A percentile compares a stretch with the other conserved stretches of the same genome.
These are phyloP conservation scores for Rosa multiflora DNA, from an alignment of 306 rosid species.

Conservation along the genomic window DNA sequence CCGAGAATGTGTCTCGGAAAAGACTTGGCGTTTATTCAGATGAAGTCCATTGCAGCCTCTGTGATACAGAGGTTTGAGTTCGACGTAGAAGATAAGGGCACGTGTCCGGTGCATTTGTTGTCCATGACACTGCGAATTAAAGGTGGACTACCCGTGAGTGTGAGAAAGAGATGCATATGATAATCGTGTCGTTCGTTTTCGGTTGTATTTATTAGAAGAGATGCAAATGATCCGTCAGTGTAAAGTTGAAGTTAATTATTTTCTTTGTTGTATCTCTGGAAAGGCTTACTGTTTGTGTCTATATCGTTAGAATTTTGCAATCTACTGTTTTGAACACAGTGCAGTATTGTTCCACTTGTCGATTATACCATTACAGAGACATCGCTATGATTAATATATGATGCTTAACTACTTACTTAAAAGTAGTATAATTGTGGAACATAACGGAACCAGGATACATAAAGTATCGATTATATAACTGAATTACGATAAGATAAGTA, in stretches of 20 bases:
- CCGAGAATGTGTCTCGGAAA: conserved; percentile 73
- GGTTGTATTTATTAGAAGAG: neutral
- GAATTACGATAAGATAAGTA: too few species aligned
- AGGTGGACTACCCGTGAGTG: conserved; percentile 39
- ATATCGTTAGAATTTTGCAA: too few species aligned
- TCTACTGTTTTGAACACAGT: neutral
- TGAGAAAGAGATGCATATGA: conserved; percentile 14
- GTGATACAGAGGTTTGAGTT: conserved; percentile 51
- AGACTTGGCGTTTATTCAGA: conserved; percentile 74
- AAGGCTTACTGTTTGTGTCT: neutral
- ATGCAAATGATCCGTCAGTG: neutral
- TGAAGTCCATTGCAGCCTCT: conserved; percentile 69
- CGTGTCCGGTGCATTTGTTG: conserved; percentile 41
- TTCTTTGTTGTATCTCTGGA: neutral
- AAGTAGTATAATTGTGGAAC: too few species aligned
- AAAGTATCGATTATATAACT: too few species aligned
- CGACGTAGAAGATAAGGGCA: conserved; percentile 23
- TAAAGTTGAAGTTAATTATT: too few species aligned
- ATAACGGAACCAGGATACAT: too few species aligned
- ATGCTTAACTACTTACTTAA: too few species aligned
- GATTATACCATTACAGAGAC: too few species aligned
- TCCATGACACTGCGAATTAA: conserved; percentile 60
- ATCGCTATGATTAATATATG: too few species aligned
- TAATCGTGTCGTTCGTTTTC: too few species aligned
- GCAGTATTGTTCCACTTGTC: neutral